phyloP scores from a whole-genome alignment of 352 stramenopile species.

The Phytophthora pinifolia region DNA sequence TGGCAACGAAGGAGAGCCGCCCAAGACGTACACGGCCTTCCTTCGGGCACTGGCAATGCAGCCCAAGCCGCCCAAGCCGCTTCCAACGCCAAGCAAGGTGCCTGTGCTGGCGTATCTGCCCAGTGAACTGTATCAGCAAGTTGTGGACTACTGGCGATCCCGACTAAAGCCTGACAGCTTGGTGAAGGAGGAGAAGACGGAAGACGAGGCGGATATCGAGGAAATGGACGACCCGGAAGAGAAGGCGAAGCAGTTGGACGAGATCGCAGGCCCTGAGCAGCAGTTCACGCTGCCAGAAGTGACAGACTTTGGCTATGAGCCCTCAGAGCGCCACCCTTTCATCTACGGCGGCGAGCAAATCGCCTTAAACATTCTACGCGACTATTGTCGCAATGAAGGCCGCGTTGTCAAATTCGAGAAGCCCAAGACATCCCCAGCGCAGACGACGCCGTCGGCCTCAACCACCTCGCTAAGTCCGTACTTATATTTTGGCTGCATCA shows the following conservation, averaged over 20 bases:
- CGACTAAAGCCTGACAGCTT: constrained; percentile 22
- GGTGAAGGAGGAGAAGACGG: constrained; percentile 22
- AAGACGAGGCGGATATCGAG: constrained; percentile 25
- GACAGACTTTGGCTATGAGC: constrained; percentile 62
- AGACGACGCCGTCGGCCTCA: constrained; percentile 84
- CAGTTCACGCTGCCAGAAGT: constrained; percentile 69
- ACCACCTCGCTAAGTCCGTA: constrained; percentile 97
- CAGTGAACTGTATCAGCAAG: constrained; percentile 61
- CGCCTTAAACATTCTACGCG: constrained; percentile 58
- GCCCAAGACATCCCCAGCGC: constrained; percentile 94
- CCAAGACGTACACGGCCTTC: constrained; percentile 82
- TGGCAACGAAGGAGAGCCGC: constrained; percentile 50
- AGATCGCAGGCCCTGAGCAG: constrained; percentile 57
- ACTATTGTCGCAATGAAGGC: constrained; percentile 76
- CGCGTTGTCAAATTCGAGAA: constrained; percentile 97
- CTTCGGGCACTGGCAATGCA: constrained; percentile 54
- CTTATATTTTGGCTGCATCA: constrained; percentile 94
- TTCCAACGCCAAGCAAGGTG: constrained; percentile 50
- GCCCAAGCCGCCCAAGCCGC: constrained; percentile 44
- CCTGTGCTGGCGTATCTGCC: constrained; percentile 38
- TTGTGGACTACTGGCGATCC: constrained; percentile 55
- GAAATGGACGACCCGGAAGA: constrained; percentile 19
- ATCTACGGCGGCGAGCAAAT: constrained; percentile 77
- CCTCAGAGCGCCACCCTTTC: constrained; percentile 57
- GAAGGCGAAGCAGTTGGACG: constrained; percentile 30